These are phyloP conservation scores for Suillus weaverae DNA, from an alignment of 768 basidiomycete genomes.

Conservation along the genomic window DNA sequence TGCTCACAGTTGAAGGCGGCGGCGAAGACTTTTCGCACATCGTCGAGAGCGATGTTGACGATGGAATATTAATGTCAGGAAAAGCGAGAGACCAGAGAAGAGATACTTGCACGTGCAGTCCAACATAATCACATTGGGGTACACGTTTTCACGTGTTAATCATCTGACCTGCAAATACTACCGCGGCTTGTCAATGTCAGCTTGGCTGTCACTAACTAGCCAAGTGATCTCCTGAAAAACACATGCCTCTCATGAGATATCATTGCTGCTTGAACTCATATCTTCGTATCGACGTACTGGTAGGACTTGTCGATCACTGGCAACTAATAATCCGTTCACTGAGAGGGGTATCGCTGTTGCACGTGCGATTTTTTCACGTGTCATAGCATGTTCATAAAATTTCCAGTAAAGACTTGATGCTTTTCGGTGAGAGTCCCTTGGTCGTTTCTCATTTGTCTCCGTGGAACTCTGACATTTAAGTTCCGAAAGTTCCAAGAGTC, in stretches of 20 bases:
- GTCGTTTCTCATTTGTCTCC: slow-evolving; percentile 1
- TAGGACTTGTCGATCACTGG: neutral
- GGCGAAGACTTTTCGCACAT: slow-evolving; percentile 19
- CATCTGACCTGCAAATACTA: slow-evolving; percentile 4
- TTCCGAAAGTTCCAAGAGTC: neutral
- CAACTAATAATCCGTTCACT: neutral
- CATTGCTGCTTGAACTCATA: neutral
- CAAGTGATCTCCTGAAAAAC: neutral
- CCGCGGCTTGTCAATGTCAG: neutral
- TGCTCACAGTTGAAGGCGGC: slow-evolving; percentile 13
- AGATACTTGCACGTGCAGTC: slow-evolving; percentile 9
- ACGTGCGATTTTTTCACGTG: slow-evolving; percentile 1
- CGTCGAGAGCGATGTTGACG: slow-evolving; percentile 5
- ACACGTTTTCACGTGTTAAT: slow-evolving; percentile 26
- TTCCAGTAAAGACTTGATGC: neutral
- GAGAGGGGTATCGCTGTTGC: neutral
- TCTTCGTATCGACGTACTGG: no score
- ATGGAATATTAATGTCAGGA: slow-evolving; percentile 3
- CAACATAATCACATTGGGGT: slow-evolving; percentile 10
- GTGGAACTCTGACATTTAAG: neutral
- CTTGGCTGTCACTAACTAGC: neutral
- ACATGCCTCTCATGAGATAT: neutral
- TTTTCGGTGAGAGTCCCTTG: neutral
- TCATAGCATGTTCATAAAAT: neutral
- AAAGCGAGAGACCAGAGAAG: neutral